Conservation (phyloP, 2,329 filamentous ascomycete species). For the Cladosporium cucumerinum region DNA sequence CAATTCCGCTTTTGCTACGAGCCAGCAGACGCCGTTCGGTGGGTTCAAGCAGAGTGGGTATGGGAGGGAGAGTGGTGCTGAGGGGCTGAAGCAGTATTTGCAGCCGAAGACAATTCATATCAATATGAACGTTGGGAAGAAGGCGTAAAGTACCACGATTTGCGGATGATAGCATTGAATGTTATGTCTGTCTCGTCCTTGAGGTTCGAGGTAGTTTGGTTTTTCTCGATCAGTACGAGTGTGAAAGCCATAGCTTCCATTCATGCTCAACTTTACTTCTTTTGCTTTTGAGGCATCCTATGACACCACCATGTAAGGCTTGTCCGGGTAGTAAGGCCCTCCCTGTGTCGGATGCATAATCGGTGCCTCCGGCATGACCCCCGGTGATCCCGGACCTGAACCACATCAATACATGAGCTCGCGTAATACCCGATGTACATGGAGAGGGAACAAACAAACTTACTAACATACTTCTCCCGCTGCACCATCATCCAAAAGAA, state of each 20-base stretch:
- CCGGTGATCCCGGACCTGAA: neutral
- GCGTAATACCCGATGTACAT: neutral
- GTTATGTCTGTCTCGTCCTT: neutral
- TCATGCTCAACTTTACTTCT: neutral
- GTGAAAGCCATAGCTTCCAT: neutral
- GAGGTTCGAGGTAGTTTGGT: neutral
- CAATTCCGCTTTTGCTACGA: conserved; percentile 37
- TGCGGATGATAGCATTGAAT: neutral
- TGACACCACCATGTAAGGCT: neutral
- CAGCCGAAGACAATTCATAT: conserved; percentile 38
- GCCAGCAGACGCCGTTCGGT: conserved; percentile 46
- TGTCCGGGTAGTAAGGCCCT: neutral
- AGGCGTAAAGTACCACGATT: neutral
- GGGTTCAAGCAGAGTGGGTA: conserved; percentile 51
- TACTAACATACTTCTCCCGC: conserved; percentile 4
- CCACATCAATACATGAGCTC: neutral
- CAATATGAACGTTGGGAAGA: conserved; percentile 25
- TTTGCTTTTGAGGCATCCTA: neutral
- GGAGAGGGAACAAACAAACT: neutral
- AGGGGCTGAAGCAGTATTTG: conserved; percentile 27
- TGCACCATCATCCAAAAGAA: conserved; percentile 15
- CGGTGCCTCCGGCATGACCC: neutral
- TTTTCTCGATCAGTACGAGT: neutral
- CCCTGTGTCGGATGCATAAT: conserved; percentile 2
- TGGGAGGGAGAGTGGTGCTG: conserved; percentile 46